Conservation (phyloP, 768 basidiomycete genomes). For the Hygrocybe punicea region DNA sequence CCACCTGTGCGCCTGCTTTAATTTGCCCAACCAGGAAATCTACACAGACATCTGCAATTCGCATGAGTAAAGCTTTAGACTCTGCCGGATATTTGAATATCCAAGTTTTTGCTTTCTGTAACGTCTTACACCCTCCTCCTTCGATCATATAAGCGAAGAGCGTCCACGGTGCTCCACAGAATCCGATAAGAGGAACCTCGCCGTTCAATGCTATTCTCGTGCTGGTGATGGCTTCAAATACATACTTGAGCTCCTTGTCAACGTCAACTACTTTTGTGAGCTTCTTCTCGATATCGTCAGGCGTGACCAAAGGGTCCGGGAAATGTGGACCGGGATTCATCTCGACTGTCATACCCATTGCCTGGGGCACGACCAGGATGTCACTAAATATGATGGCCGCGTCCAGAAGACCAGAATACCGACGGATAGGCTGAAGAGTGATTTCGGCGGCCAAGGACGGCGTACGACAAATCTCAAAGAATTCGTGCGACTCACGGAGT, state of each 20-base stretch:
- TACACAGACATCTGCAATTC: conserved; percentile 85
- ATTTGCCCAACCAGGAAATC: conserved; percentile 91
- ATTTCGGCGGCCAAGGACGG: conserved; percentile 86
- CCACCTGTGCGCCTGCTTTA: conserved; percentile 92
- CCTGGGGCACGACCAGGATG: conserved; percentile 96
- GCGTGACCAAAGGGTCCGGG: conserved; percentile 77
- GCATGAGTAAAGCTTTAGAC: conserved; percentile 69
- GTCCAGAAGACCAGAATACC: conserved; percentile 83
- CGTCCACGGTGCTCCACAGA: conserved; percentile 98
- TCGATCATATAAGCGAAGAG: conserved; percentile 98
- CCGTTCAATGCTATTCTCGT: conserved; percentile 80
- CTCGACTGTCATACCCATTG: conserved; percentile 91
- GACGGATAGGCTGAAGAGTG: conserved; percentile 90
- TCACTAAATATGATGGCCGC: conserved; percentile 98
- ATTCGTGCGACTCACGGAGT: conserved; percentile 81
- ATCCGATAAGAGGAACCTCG: conserved; percentile 93
- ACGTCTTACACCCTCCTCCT: conserved; percentile 87
- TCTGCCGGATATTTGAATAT: conserved; percentile 85
- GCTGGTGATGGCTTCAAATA: conserved; percentile 86
- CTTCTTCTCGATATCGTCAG: conserved; percentile 59
- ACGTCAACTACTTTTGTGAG: conserved; percentile 67
- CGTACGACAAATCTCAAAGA: conserved; percentile 93
- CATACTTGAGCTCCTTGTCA: conserved; percentile 82
- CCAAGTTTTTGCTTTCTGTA: conserved; percentile 92
- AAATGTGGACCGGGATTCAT: conserved; percentile 94